These are phyloP conservation scores for Remersonia thermophila DNA, from an alignment of 2,329 filamentous ascomycete genomes.

Conservation along the genomic window DNA sequence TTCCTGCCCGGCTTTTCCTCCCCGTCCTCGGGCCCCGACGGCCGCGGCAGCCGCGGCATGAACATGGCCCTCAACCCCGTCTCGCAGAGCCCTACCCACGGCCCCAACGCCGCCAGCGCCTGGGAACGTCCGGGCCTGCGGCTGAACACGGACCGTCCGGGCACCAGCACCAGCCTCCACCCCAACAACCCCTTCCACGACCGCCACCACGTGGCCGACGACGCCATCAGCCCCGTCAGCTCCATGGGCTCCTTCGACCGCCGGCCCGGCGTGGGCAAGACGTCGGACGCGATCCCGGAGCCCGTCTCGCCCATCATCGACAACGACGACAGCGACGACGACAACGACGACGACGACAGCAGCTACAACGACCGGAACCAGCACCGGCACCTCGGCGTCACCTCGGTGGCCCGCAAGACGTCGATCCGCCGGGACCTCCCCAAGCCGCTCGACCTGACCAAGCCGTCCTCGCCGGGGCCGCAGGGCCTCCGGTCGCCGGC, in stretches of 20 bases:
- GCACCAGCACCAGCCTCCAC: slow-evolving; percentile 34
- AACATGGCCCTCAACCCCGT: slow-evolving; percentile 25
- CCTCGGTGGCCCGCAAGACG: slow-evolving; percentile 36
- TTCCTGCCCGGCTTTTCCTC: slow-evolving; percentile 56
- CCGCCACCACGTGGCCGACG: slow-evolving; percentile 35
- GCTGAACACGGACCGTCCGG: slow-evolving; percentile 26
- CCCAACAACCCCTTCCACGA: slow-evolving; percentile 61
- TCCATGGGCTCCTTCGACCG: slow-evolving; percentile 19
- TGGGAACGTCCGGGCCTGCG: slow-evolving; percentile 36
- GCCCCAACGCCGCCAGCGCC: slow-evolving; percentile 24
- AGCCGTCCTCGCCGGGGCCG: slow-evolving; percentile 22
- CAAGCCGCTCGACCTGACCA: slow-evolving; percentile 42
- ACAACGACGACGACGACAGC: not conserved
- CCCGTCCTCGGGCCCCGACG: slow-evolving; percentile 26
- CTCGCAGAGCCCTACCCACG: slow-evolving; percentile 11
- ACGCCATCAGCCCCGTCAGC: slow-evolving; percentile 24
- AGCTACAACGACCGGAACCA: not conserved
- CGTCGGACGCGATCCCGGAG: slow-evolving; percentile 19
- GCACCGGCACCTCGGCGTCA: slow-evolving; percentile 15
- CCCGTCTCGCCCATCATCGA: slow-evolving; percentile 17
- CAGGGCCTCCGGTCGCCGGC: slow-evolving; percentile 7
- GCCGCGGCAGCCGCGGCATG: slow-evolving; percentile 35
- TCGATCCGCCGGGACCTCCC: slow-evolving; percentile 44
- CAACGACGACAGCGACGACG: slow-evolving; percentile 7
- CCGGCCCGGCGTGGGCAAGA: slow-evolving; percentile 27